phyloP scores from a whole-genome alignment of 331 rosid genomes.

The Dryas integrifolia region DNA sequence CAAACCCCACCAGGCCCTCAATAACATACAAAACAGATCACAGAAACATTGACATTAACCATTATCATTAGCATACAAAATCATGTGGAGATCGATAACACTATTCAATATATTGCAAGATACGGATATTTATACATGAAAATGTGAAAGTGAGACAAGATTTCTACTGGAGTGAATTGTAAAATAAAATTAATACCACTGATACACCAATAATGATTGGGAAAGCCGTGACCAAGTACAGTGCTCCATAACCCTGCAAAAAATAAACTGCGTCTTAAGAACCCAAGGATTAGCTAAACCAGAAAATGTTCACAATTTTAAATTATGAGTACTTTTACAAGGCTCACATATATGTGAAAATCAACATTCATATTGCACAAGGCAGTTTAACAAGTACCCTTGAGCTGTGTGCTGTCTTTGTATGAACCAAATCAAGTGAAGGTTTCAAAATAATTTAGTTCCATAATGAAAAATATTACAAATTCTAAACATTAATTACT shows the following conservation, averaged over 20 bases:
- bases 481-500: neutral
- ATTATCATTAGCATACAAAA: conserved; percentile 20
- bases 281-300: conserved; percentile 3
- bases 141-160: conserved; percentile 16
- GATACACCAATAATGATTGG: conserved; percentile 94
- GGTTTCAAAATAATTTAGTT: neutral
- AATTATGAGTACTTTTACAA: neutral
- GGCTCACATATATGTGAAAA: neutral
- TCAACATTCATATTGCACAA: conserved; percentile 1
- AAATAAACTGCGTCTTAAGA: conserved; percentile 22
- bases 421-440: neutral
- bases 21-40: neutral
- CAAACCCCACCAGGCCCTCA: neutral
- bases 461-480: neutral
- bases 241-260: conserved; percentile 96
- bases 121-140: conserved; percentile 31
- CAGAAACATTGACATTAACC: neutral
- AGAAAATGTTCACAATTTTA: neutral
- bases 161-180: conserved; percentile 79
- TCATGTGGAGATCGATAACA: conserved; percentile 14
- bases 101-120: conserved; percentile 19
- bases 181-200: conserved; percentile 81
- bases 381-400: neutral
- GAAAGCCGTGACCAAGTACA: conserved; percentile 79
- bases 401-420: neutral